Conservation (phyloP, 495 filamentous ascomycete species). For the Xylaria castorea region DNA sequence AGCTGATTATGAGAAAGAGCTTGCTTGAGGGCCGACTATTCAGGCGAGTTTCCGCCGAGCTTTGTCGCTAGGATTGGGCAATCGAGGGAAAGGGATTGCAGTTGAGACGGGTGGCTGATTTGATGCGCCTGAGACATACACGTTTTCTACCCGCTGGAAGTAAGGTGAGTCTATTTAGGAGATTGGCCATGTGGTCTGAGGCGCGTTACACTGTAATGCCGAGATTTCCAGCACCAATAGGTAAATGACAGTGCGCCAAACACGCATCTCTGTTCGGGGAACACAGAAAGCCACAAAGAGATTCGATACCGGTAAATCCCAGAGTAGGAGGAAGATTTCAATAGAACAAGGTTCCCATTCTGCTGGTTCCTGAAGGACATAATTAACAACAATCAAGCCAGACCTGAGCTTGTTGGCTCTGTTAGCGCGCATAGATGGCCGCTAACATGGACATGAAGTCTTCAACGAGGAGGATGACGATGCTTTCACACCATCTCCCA, state of each 20-base stretch:
- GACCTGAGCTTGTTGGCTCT: constrained; percentile 15
- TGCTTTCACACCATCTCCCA: constrained; percentile 48
- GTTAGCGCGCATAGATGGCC: neutral
- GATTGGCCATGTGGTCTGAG: constrained; percentile 12
- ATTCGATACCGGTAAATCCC: neutral
- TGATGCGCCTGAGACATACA: constrained; percentile 5
- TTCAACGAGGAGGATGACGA: constrained; percentile 29
- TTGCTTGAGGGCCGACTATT: neutral
- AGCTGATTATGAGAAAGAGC: neutral
- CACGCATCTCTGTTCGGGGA: neutral
- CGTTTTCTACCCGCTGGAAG: neutral
- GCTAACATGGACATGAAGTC: constrained; percentile 10
- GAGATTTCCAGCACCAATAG: neutral
- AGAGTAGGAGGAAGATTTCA: neutral
- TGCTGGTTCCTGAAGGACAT: constrained; percentile 15
- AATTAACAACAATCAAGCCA: constrained; percentile 28
- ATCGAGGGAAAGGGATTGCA: neutral
- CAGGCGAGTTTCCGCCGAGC: neutral
- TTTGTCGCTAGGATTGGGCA: neutral
- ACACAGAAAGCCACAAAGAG: neutral
- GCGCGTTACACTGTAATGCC: constrained; percentile 11
- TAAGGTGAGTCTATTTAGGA: constrained; percentile 1
- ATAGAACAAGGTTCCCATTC: neutral
- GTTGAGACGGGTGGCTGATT: neutral
- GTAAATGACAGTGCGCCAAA: neutral